Evolutionary conservation across 345 rosid species (phyloP), one percentile per base, ranked within the genome.

Genomic region (Excoecaria agallocha): DNA sequence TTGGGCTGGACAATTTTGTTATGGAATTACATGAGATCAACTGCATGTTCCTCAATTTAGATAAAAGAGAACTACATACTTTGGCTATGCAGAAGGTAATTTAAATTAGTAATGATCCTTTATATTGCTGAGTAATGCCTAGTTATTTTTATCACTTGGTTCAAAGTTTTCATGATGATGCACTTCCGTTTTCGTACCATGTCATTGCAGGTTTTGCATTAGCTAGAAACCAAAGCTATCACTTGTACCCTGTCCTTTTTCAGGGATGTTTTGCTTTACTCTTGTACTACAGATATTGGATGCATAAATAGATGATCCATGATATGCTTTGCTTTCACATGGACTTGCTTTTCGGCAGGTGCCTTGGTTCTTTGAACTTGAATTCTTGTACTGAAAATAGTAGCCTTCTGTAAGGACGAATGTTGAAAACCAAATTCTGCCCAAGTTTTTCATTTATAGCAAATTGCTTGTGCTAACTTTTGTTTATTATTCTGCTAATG

Each of bases 301-400:
- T 70, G 74, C 13, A 4, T 43, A 57, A 20, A 17, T 12, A 5
- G 41, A 9, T 56, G 41, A 9, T 56, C 35, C 17, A 20, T 6
- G 74, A n/a, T 70, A 41, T 57, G 64, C 59, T 57, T 57, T 43
- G 45, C 65, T 41, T 70, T 22, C 10, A 38, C n/a, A 35, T 61
- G 45, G n/a, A 12, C 17, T 9, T 60, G 7, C 6, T 43, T 43
- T 43, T 10, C 9, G 1, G 8, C 48, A 43, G 10, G 48, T 43
- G 7, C 2, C 45, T 41, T 10, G 10, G n/a, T 8, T 55, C 59
- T 6, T 16, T 2, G 59, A 55, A 55, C 8, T 17, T 55, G 59
- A 55, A 22, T 30, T 30, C 2, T 30, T 30, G 30, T 30, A 30
- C 30, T 30, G 30, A 30, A 30, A 30, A 30, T 30, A 30, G 30